Evolutionary conservation across 805 yeast genomes (phyloP).

Genomic region (Vanderwaltozyma polyspora): DNA sequence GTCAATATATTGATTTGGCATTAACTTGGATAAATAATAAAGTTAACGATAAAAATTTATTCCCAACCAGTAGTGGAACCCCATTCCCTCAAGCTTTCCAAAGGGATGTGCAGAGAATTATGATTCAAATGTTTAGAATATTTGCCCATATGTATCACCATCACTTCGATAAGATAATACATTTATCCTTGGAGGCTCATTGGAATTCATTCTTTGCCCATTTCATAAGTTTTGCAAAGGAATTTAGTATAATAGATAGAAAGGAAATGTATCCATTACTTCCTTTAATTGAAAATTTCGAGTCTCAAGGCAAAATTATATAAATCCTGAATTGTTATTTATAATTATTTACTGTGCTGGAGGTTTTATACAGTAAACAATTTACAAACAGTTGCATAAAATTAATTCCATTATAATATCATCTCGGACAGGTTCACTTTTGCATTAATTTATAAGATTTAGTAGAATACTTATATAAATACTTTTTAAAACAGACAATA

Average conservation of each 20-base stretch:
- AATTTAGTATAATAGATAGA: slow-evolving; percentile 69
- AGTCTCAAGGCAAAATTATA: slow-evolving; percentile 73
- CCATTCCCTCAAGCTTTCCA: slow-evolving; percentile 83
- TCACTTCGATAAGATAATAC: slow-evolving; percentile 90
- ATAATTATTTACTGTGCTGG: no score
- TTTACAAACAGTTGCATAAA: no score
- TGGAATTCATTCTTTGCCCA: slow-evolving; percentile 98
- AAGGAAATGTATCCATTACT: slow-evolving; percentile 70
- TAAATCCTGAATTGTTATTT: no score
- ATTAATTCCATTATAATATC: no score
- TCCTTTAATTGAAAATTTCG: slow-evolving; percentile 68
- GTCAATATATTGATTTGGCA: slow-evolving; percentile 85
- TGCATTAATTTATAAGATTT: no score
- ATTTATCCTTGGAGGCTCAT: slow-evolving; percentile 86
- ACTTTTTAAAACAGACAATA: no score
- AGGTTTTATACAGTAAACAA: no score
- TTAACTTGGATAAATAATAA: slow-evolving; percentile 82
- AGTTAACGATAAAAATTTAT: slow-evolving; percentile 76
- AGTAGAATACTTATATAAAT: no score
- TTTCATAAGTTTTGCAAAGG: slow-evolving; percentile 75
- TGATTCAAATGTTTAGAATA: slow-evolving; percentile 85
- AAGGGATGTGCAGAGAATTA: slow-evolving; percentile 75
- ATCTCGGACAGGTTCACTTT: no score
- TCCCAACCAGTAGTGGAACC: slow-evolving; percentile 81
- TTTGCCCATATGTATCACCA: slow-evolving; percentile 92